These are phyloP conservation scores for Chaetomium sp. DNA, from an alignment of 2,329 filamentous ascomycete species.

Conservation along the genomic window DNA sequence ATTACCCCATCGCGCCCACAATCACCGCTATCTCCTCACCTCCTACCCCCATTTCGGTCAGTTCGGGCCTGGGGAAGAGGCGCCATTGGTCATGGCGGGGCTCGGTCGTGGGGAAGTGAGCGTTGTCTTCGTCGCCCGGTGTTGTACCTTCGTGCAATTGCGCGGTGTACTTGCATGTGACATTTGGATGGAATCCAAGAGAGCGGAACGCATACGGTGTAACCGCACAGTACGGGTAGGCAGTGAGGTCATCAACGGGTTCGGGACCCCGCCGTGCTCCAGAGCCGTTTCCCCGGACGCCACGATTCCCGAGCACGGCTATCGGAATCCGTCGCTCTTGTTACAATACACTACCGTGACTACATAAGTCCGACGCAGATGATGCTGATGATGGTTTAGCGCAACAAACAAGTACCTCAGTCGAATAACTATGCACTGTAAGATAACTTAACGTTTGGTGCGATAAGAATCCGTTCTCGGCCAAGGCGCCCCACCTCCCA, in stretches of 20 bases:
- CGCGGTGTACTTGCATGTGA: constrained; percentile 12
- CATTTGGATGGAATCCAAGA: no score
- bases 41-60: background rate
- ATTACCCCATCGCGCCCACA: no score
- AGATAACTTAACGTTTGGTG: no score
- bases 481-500: no score
- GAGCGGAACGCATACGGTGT: no score
- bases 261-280: constrained; percentile 15
- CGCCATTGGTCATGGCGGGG: constrained; percentile 4
- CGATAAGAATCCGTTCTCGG: no score
- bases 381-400: no score
- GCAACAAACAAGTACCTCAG: no score
- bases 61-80: constrained; percentile 10
- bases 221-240: background rate
- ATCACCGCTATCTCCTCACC: constrained; percentile 3
- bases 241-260: constrained; percentile 18
- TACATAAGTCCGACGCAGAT: no score
- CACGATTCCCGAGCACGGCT: background rate
- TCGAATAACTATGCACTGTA: no score
- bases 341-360: background rate
- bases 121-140: no score
- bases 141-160: background rate
- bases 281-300: background rate
- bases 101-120: background rate
- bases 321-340: background rate